phyloP scores from a whole-genome alignment of 345 rosid genomes.

The Eucalyptus shirleyi region DNA sequence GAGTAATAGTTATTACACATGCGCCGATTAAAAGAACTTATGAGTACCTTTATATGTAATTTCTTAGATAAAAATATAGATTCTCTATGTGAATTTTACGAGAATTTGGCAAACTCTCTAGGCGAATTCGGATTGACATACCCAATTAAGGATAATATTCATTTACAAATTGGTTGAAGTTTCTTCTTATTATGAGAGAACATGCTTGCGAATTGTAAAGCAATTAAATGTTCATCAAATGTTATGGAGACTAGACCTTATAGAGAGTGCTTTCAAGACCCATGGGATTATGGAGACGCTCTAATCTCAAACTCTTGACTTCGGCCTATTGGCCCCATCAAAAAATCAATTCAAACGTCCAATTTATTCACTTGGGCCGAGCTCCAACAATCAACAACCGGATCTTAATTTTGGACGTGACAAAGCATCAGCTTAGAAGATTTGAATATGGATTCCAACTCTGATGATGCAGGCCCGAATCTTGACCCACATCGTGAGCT shows the following conservation, averaged over 20 bases:
- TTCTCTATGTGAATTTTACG: no score
- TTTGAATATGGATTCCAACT: not conserved
- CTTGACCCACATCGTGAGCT: not conserved
- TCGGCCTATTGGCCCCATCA: not conserved
- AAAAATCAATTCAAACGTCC: not conserved
- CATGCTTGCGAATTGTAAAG: not conserved
- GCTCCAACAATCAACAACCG: not conserved
- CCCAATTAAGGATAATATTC: not conserved
- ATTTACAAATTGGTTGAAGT: not conserved
- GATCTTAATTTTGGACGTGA: not conserved
- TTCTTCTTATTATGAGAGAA: not conserved
- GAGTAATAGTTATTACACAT: not conserved
- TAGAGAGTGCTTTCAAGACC: not conserved
- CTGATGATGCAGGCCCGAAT: not conserved
- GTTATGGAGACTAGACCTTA: no score
- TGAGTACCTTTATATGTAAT: no score
- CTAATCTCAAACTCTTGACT: not conserved
- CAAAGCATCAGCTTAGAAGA: not conserved
- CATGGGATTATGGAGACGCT: not conserved
- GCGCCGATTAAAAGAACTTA: not conserved
- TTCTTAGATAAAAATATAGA: no score
- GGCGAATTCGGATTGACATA: not conserved
- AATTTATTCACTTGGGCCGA: not conserved
- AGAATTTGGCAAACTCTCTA: not conserved
- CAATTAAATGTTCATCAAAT: not conserved